Percentiles rank a stretch among this genome's conserved stretches.
phyloP scores from a whole-genome alignment of 352 stramenopile species.

The Globisporangium viniferum region DNA sequence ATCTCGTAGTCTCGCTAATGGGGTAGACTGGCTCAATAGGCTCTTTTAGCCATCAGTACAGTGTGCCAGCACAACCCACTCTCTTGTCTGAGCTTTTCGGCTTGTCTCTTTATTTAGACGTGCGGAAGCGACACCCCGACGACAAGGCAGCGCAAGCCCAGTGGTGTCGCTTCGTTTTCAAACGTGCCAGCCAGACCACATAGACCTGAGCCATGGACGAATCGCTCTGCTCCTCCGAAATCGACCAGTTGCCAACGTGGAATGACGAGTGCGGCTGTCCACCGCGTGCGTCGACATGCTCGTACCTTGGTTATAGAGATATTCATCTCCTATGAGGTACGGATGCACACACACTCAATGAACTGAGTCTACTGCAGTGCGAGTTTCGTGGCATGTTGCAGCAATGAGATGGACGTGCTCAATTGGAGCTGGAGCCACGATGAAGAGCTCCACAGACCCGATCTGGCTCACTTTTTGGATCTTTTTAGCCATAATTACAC shows the following conservation, averaged over 20 bases:
- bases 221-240: neutral
- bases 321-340: neutral
- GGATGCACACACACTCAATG: neutral
- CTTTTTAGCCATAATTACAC: constrained; percentile 8
- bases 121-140: neutral
- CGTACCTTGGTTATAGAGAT: neutral
- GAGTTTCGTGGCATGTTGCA: neutral
- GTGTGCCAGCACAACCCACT: neutral
- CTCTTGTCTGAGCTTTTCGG: neutral
- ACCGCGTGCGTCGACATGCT: neutral
- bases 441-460: neutral
- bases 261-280: neutral
- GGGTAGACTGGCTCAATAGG: neutral
- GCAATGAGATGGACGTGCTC: neutral
- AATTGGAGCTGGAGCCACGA: neutral
- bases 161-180: neutral
- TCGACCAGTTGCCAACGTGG: neutral
- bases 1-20: neutral
- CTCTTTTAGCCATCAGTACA: neutral
- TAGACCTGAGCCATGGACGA: neutral
- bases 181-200: neutral
- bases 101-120: neutral
- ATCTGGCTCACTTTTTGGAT: constrained; percentile 1
- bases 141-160: neutral
- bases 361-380: no score